A percentile compares a stretch with the other conserved stretches of the same genome.
These are phyloP conservation scores for Canavalia gladiata DNA, from an alignment of 306 rosid species.

Conservation along the genomic window DNA sequence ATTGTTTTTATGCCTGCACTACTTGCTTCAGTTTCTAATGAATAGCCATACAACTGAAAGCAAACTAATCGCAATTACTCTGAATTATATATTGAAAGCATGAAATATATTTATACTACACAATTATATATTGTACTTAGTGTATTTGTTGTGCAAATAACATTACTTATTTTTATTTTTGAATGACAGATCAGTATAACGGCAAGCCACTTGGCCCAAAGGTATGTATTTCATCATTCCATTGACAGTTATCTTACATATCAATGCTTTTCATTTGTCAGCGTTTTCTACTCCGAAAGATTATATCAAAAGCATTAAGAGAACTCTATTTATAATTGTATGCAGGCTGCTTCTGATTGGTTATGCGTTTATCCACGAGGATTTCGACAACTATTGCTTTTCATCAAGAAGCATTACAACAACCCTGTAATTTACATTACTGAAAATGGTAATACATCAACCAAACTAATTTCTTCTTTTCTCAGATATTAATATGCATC, in stretches of 20 bases:
- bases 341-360: conserved; percentile 55
- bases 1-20: conserved; percentile 28
- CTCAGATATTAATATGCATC: not conserved
- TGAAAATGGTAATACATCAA: conserved; percentile 52
- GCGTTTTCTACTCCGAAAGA: not conserved
- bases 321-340: conserved; percentile 1
- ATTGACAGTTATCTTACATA: conserved; percentile 4
- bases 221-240: conserved; percentile 48
- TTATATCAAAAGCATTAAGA: not conserved
- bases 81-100: not conserved
- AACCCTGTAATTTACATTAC: conserved; percentile 57
- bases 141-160: too few species aligned
- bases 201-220: conserved; percentile 49
- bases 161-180: not conserved
- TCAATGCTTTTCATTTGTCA: conserved; percentile 21
- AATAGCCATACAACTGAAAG: conserved; percentile 13
- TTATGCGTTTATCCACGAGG: conserved; percentile 57
- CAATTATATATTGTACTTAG: too few species aligned
- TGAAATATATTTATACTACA: not conserved
- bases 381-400: conserved; percentile 46
- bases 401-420: conserved; percentile 50
- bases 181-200: conserved; percentile 46
- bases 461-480: not conserved
- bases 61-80: not conserved
- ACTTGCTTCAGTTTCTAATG: conserved; percentile 13